phyloP scores from a whole-genome alignment of 1,139 yeast genomes.

The Pneumocystis canis region DNA sequence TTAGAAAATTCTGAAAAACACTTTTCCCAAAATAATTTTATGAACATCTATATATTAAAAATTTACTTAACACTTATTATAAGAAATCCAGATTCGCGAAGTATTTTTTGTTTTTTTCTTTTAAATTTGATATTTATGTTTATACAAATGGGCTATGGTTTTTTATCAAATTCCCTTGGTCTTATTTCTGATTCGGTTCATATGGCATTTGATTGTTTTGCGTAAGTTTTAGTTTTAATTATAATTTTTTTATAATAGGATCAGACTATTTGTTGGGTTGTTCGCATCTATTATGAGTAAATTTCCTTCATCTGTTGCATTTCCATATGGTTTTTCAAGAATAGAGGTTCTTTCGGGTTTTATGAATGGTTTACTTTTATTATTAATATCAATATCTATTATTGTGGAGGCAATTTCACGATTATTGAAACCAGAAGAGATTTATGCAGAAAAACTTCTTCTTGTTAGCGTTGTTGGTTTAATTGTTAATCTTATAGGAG shows the following conservation, averaged over 20 bases:
- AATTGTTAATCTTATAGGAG: constrained; percentile 77
- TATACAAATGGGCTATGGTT: constrained; percentile 77
- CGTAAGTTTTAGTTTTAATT: neutral
- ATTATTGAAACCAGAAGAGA: constrained; percentile 55
- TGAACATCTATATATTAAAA: neutral
- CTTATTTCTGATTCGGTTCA: constrained; percentile 83
- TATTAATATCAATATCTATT: constrained; percentile 83
- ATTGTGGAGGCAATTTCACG: constrained; percentile 77
- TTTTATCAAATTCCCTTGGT: constrained; percentile 83
- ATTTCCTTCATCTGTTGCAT: constrained; percentile 48
- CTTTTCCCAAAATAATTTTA: neutral
- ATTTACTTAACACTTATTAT: constrained; percentile 18
- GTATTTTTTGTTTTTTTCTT: constrained; percentile 73
- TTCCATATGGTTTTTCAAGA: constrained; percentile 74
- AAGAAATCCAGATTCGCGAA: constrained; percentile 58
- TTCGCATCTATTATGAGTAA: constrained; percentile 61
- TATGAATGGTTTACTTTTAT: constrained; percentile 73
- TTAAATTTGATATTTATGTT: constrained; percentile 88
- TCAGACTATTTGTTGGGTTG: constrained; percentile 76
- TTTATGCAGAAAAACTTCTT: constrained; percentile 72
- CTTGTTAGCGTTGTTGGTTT: constrained; percentile 76
- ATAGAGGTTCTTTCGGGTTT: constrained; percentile 90
- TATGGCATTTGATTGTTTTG: constrained; percentile 61
- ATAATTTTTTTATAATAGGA: constrained; percentile 30
- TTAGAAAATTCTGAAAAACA: neutral